Evolutionary conservation across 1,139 yeast species (phyloP), one percentile per base, ranked within the genome.

Genomic region (Williopsis jadinii): DNA sequence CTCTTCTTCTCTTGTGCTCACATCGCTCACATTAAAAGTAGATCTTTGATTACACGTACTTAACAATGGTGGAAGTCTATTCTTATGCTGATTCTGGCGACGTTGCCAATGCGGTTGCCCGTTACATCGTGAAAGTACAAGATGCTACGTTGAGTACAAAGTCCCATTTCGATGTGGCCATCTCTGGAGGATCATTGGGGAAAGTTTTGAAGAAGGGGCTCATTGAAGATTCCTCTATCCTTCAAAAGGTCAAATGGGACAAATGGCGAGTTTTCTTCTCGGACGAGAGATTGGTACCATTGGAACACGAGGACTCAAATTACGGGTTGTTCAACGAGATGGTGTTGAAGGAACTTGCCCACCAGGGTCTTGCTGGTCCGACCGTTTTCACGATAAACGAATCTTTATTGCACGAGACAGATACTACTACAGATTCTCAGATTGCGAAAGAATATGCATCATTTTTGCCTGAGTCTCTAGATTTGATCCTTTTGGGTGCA

Each of bases 221-320:
- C 48, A 71, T 86, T 43, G 79, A 77, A 47, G 73, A 84, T 55
- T 41, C 61, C 28, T 67, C 62, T n/a, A 59, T 72, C 36, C 66
- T 70, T 9, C 46, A 64, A 1, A 64, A 71, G 42, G 76, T 90
- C 39, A 80, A 80, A 53, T 92, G 97, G 97, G 76, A 75, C 43
- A 80, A 80, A 58, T 94, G 98, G 98, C 94, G 86, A 55, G 77
- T 94, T 41, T 94, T 82, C 65, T 92, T 94, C 67, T 95, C 96
- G 35, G 98, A 94, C 63, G 99, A 94, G 68, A 77, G 98, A 61
- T 69, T 92, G 48, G 98, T 94, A 37, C 94, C 96, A 37, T 80
- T 88, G 53, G 83, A 77, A 45, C 79, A 85, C 46, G 76, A 77
- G 2, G 96, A 90, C 58, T 84, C 95, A 42, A 94, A 94, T 64